Conservation (phyloP, 2,329 filamentous ascomycete genomes). For the Spiromastix sp. region DNA sequence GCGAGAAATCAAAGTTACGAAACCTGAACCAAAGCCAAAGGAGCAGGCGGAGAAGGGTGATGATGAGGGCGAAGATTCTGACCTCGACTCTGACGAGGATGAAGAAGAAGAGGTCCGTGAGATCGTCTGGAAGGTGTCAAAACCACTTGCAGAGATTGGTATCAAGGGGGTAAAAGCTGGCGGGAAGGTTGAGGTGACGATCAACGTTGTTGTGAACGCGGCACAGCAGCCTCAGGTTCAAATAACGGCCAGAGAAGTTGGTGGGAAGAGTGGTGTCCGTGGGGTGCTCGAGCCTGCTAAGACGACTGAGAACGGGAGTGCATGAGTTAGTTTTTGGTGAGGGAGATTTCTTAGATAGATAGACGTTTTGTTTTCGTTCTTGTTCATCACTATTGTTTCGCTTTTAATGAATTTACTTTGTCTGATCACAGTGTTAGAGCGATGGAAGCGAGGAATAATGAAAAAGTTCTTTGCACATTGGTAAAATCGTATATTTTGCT, state of each 20-base stretch:
- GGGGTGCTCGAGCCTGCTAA: constrained; percentile 42
- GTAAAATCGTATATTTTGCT: no score
- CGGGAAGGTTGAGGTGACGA: constrained; percentile 83
- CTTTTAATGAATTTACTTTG: no score
- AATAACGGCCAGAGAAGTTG: constrained; percentile 74
- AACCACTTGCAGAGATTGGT: constrained; percentile 72
- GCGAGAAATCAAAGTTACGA: constrained; percentile 86
- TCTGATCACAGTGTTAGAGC: no score
- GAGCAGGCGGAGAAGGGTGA: constrained; percentile 48
- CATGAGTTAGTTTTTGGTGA: constrained; percentile 7
- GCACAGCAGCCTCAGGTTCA: no score
- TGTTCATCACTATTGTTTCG: neutral
- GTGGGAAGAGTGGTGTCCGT: constrained; percentile 73
- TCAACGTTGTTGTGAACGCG: constrained; percentile 76
- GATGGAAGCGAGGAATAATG: no score
- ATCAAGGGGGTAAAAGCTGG: constrained; percentile 78
- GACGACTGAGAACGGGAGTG: constrained; percentile 24
- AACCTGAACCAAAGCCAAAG: constrained; percentile 63
- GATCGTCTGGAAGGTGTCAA: constrained; percentile 85
- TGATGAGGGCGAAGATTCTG: constrained; percentile 49
- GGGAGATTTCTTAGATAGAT: constrained; percentile 11
- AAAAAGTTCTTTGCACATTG: no score
- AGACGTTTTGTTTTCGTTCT: constrained; percentile 7
- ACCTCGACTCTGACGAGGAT: constrained; percentile 50
- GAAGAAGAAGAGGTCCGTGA: constrained; percentile 80